These are phyloP conservation scores for Fusarium cicatricum DNA, from an alignment of 2,329 filamentous ascomycete genomes.

Conservation along the genomic window DNA sequence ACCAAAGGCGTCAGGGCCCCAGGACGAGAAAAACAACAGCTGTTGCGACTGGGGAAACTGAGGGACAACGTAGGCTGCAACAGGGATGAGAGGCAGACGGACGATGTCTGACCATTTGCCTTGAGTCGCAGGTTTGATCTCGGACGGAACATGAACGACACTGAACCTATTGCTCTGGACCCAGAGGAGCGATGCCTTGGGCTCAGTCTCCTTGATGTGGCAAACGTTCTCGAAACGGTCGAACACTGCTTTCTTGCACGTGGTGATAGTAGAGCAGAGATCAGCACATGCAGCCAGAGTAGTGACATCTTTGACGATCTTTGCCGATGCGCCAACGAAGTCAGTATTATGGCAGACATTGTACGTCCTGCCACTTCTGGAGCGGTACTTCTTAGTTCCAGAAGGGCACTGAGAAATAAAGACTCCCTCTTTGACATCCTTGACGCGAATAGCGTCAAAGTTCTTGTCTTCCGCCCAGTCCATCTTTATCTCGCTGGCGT, in stretches of 20 bases:
- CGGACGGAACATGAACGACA: conserved; percentile 11
- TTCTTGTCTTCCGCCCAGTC: conserved; percentile 16
- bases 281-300: conserved; percentile 28
- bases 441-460: conserved; percentile 20
- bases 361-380: not conserved
- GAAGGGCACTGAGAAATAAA: conserved; percentile 24
- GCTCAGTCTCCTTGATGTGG: conserved; percentile 27
- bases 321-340: conserved; percentile 8
- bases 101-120: conserved; percentile 30
- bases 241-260: conserved; percentile 31
- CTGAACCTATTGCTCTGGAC: conserved; percentile 26
- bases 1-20: conserved; percentile 27
- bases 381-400: conserved; percentile 14
- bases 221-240: conserved; percentile 33
- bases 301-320: conserved; percentile 13
- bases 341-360: conserved; percentile 23
- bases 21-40: conserved; percentile 30
- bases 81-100: conserved; percentile 25
- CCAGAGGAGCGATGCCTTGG: conserved; percentile 24
- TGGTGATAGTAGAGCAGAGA: conserved; percentile 16
- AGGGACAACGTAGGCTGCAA: conserved; percentile 31
- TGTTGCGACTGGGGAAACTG: conserved; percentile 20
- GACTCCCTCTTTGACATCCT: conserved; percentile 16
- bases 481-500: conserved; percentile 14
- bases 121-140: not conserved